A percentile compares a stretch with the other conserved stretches of the same genome.
Conservation (phyloP, 495 filamentous ascomycete genomes). For the Lasiosphaeria hispida region DNA sequence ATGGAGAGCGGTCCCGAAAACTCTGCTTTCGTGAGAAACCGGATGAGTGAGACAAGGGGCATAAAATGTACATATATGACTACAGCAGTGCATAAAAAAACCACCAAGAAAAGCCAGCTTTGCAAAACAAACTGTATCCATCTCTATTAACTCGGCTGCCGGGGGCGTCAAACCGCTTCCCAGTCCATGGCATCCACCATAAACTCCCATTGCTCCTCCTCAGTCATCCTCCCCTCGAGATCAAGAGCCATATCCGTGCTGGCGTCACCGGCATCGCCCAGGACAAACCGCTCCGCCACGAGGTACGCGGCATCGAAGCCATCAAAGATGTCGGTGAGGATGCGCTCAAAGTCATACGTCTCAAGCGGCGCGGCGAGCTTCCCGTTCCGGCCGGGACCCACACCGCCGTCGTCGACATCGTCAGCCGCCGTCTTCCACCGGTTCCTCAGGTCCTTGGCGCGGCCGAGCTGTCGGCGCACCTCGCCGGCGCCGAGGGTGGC, state of each 20-base stretch:
- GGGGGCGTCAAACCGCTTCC: constrained; percentile 54
- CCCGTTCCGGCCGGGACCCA: constrained; percentile 30
- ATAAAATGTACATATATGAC: too few species aligned
- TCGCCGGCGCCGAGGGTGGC: constrained; percentile 47
- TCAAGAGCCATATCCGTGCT: constrained; percentile 12
- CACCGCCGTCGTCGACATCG: constrained; percentile 31
- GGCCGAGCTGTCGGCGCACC: constrained; percentile 47
- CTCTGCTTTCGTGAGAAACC: too few species aligned
- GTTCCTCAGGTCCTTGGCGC: constrained; percentile 65
- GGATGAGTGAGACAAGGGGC: not conserved
- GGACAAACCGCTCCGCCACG: constrained; percentile 30
- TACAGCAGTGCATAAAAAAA: too few species aligned
- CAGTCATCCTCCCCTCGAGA: constrained; percentile 15
- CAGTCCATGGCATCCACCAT: constrained; percentile 68
- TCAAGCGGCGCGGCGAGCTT: constrained; percentile 42
- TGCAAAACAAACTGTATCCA: too few species aligned
- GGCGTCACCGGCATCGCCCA: not conserved
- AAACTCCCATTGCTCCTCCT: constrained; percentile 53
- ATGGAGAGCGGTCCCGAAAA: too few species aligned
- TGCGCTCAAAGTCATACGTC: constrained; percentile 55
- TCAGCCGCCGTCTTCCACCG: constrained; percentile 63
- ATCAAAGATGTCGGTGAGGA: constrained; percentile 44
- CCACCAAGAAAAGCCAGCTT: too few species aligned
- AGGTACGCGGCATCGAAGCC: constrained; percentile 39
- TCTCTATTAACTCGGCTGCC: too few species aligned